These are phyloP conservation scores for Suzukiozyma palmioleophila DNA, from an alignment of 1,139 yeast genomes.

Conservation along the genomic window DNA sequence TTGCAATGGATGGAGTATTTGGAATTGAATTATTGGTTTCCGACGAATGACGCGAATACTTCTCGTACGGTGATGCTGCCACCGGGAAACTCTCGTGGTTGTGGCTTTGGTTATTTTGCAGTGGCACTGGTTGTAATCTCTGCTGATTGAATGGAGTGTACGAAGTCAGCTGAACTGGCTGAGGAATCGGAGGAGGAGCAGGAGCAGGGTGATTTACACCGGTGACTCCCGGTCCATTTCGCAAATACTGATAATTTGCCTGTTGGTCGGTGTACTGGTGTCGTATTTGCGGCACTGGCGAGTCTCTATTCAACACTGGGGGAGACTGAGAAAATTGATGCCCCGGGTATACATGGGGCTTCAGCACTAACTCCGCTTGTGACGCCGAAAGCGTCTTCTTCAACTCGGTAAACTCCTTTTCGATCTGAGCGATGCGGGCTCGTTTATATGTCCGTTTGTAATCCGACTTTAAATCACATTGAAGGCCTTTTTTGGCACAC, in stretches of 20 bases:
- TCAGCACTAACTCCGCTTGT: slow-evolving; percentile 22
- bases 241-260: background rate
- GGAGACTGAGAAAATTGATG: background rate
- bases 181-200: background rate
- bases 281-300: background rate
- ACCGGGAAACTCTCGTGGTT: slow-evolving; percentile 3
- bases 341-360: too few species aligned
- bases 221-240: background rate
- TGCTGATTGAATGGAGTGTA: background rate
- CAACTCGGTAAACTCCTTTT: slow-evolving; percentile 68
- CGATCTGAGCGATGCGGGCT: slow-evolving; percentile 80
- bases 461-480: slow-evolving; percentile 71
- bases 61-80: slow-evolving; percentile 2
- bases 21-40: slow-evolving; percentile 25
- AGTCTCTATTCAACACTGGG: background rate
- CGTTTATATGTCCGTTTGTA: slow-evolving; percentile 88
- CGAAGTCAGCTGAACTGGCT: background rate
- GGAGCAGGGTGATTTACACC: too few species aligned
- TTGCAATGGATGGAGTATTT: slow-evolving; percentile 29
- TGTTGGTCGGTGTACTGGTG: background rate
- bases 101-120: slow-evolving; percentile 5
- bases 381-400: slow-evolving; percentile 52
- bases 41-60: slow-evolving; percentile 14
- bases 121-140: slow-evolving; percentile 5
- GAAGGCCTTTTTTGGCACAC: slow-evolving; percentile 64